Evolutionary conservation across 306 rosid genomes (phyloP), one percentile per base, ranked within the genome.

Genomic region (Calophaca sinica): DNA sequence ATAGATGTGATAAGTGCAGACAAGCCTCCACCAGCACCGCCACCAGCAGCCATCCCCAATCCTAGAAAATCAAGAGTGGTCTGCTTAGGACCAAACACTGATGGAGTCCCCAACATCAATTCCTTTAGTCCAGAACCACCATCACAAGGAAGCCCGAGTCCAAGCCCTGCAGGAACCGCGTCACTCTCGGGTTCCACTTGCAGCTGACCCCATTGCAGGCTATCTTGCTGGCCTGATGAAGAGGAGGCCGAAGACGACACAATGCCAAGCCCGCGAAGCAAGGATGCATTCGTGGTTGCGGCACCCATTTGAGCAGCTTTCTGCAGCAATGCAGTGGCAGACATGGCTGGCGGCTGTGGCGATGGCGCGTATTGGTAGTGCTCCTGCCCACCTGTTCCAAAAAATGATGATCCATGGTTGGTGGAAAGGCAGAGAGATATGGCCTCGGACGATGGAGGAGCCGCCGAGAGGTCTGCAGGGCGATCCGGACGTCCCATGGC

Each of bases 281-380:
- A 73, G 0, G 98, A 89, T 48, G 88, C 88, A 42, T 84, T 91
- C 9, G 98, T 72, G 8, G 92, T 86, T 5, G 93, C 89, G 1
- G 96, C 84, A 2, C 96, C 96, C 94, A 93, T 91, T 79, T 93
- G 97, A 65, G 98, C 97, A 11, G 98, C 98, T 55, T 91, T 93
- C 88, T 93, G 98, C 5, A 93, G 96, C 26, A 93, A 75, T 7
- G 98, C 98, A 2, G 98, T 93, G 14, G 98, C 98, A 3, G 98
- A 93, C 97, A 93, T 87, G 2, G 93, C 88, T 0, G 97, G 93
- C 1, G 97, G 93, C 39, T 85, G 97, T 10, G 90, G 90, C 0
- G 88, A 57, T 0, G 92, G 83, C 0, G 83, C 80, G 29, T 89
- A 91, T 9, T 84, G 98, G 39, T 91, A 73, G 9, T 67, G 81